Conservation (phyloP, 495 filamentous ascomycete genomes). For the Penicillium atrosanguineum region DNA sequence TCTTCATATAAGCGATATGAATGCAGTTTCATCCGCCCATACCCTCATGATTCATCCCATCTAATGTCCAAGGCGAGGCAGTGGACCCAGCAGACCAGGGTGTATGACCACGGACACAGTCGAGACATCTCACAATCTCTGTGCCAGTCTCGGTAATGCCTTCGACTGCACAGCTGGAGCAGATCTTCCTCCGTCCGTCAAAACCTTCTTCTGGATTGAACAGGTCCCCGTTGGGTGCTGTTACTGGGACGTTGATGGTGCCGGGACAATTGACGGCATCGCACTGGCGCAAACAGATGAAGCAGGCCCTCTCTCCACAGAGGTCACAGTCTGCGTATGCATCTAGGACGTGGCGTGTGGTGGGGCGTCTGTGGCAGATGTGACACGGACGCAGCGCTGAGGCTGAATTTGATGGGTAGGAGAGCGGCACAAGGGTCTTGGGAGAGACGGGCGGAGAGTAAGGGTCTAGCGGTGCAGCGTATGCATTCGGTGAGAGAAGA, state of each 20-base stretch:
- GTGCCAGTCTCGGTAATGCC: slow-evolving; percentile 38
- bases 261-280: slow-evolving; percentile 31
- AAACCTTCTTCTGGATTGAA: slow-evolving; percentile 4
- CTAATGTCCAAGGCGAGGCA: slow-evolving; percentile 15
- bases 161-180: slow-evolving; percentile 44
- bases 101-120: slow-evolving; percentile 29
- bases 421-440: slow-evolving; percentile 29
- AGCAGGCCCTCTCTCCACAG: slow-evolving; percentile 48
- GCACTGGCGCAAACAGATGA: slow-evolving; percentile 52
- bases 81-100: slow-evolving; percentile 9
- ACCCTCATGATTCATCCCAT: slow-evolving; percentile 8
- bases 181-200: slow-evolving; percentile 30
- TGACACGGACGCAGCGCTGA: slow-evolving; percentile 46
- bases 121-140: slow-evolving; percentile 40
- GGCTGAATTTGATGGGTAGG: slow-evolving; percentile 24
- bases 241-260: not conserved
- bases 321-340: slow-evolving; percentile 50
- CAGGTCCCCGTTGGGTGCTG: slow-evolving; percentile 3
- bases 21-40: slow-evolving; percentile 3
- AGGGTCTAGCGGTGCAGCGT: slow-evolving; percentile 18
- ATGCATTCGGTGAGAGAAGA: slow-evolving; percentile 26
- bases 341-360: slow-evolving; percentile 45
- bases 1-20: not conserved
- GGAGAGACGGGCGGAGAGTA: slow-evolving; percentile 39
- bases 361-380: slow-evolving; percentile 50